phyloP scores from a whole-genome alignment of 2,329 filamentous ascomycete genomes.

The Nannizzia gypsea region DNA sequence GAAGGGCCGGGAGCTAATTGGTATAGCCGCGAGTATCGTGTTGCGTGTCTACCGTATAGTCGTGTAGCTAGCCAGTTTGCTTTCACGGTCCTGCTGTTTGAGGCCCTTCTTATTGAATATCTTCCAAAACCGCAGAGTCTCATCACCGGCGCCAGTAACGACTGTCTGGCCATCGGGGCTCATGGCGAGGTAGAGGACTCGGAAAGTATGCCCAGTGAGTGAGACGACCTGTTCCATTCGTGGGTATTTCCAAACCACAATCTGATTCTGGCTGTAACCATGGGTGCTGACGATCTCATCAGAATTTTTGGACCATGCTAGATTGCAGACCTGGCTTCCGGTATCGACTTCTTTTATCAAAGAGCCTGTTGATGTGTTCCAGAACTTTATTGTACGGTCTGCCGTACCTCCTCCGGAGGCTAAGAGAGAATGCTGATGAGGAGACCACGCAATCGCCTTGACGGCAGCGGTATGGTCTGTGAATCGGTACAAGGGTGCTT shows the following conservation, averaged over 20 bases:
- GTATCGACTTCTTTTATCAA: slow-evolving; percentile 85
- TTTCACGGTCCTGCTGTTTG: slow-evolving; percentile 51
- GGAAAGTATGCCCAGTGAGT: slow-evolving; percentile 89
- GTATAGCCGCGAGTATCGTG: background rate
- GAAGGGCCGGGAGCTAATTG: background rate
- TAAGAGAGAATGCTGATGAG: slow-evolving; percentile 86
- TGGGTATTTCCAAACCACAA: slow-evolving; percentile 98
- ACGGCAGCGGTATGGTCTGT: slow-evolving; percentile 91
- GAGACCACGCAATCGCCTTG: slow-evolving; percentile 96
- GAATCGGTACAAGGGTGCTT: slow-evolving; percentile 86
- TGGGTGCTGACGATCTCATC: slow-evolving; percentile 97
- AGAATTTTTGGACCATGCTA: slow-evolving; percentile 94
- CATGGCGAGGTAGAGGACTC: slow-evolving; percentile 93
- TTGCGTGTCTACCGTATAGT: slow-evolving; percentile 51
- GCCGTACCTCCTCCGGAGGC: slow-evolving; percentile 92
- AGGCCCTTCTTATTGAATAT: slow-evolving; percentile 77
- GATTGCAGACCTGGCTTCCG: slow-evolving; percentile 95
- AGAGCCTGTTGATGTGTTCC: slow-evolving; percentile 79
- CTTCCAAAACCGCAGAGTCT: slow-evolving; percentile 94
- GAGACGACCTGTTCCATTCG: slow-evolving; percentile 95
- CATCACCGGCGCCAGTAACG: slow-evolving; percentile 90
- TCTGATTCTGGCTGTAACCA: slow-evolving; percentile 95
- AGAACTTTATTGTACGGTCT: slow-evolving; percentile 93
- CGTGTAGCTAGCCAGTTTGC: slow-evolving; percentile 64
- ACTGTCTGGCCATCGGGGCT: slow-evolving; percentile 89